Conservation (phyloP, 176 grass and related monocot species). For the Thalia dealbata region DNA sequence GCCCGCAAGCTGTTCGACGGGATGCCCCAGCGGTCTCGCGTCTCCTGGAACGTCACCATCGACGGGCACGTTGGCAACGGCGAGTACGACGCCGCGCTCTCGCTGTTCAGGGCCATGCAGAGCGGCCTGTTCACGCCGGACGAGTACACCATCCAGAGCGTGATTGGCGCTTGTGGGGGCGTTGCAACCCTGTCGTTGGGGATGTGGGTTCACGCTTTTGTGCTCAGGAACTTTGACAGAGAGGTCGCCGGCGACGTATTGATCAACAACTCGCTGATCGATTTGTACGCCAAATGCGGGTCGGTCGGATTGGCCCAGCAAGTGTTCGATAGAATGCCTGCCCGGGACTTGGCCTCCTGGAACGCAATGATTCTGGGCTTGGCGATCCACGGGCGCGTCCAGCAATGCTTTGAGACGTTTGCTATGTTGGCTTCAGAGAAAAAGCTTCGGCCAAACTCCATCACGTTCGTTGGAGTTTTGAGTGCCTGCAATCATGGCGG, state of each 20-base stretch:
- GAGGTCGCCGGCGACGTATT: constrained; percentile 41
- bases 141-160: constrained; percentile 71
- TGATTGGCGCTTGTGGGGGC: constrained; percentile 52
- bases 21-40: constrained; percentile 39
- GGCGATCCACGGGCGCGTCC: constrained; percentile 53
- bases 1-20: constrained; percentile 47
- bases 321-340: constrained; percentile 70
- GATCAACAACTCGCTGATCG: constrained; percentile 78
- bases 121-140: constrained; percentile 40
- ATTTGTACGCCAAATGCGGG: constrained; percentile 71
- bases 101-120: constrained; percentile 67
- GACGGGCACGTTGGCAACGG: constrained; percentile 62
- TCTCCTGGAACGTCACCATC: constrained; percentile 74
- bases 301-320: constrained; percentile 41
- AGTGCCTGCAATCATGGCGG: constrained; percentile 75
- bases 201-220: constrained; percentile 57
- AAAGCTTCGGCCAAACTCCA: constrained; percentile 38
- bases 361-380: constrained; percentile 70
- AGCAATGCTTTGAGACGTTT: constrained; percentile 40
- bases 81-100: constrained; percentile 43
- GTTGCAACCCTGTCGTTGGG: constrained; percentile 54
- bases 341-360: constrained; percentile 54
- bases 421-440: constrained; percentile 26
- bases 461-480: constrained; percentile 56
- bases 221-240: constrained; percentile 33